A percentile compares a stretch with the other conserved stretches of the same genome.
phyloP scores from a whole-genome alignment of 139 green algal genomes.

The Chlamydomonas eustigma region DNA sequence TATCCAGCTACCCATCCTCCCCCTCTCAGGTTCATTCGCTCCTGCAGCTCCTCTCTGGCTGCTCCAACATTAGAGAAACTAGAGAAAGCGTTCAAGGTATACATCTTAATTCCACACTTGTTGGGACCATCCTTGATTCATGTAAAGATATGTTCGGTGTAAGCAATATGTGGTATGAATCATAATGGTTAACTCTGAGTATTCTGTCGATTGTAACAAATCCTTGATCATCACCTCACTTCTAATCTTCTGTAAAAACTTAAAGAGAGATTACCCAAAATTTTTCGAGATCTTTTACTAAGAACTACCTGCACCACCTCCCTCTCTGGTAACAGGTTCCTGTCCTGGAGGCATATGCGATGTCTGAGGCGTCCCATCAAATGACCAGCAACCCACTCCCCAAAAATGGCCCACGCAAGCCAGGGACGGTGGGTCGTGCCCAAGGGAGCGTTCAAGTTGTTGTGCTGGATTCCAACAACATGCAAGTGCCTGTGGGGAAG shows the following conservation, averaged over 20 bases:
- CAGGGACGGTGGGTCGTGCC: slow-evolving; percentile 48
- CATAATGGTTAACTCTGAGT: too few relatives aligned
- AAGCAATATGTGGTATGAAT: too few relatives aligned
- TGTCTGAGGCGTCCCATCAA: slow-evolving; percentile 86
- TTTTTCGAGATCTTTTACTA: too few relatives aligned
- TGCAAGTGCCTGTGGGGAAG: slow-evolving; percentile 23
- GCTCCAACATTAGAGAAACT: slow-evolving; percentile 66
- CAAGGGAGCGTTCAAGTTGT: slow-evolving; percentile 33
- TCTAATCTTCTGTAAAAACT: too few relatives aligned
- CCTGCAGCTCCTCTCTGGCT: slow-evolving; percentile 66
- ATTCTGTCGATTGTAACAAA: too few relatives aligned
- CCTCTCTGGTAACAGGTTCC: slow-evolving; percentile 37
- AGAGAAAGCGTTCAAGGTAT: slow-evolving; percentile 59
- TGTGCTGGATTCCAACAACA: slow-evolving; percentile 44
- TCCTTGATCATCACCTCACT: too few relatives aligned
- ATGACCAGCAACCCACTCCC: slow-evolving; percentile 81
- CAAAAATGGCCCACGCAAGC: slow-evolving; percentile 52
- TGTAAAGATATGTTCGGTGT: too few relatives aligned
- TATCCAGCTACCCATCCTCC: slow-evolving; percentile 43
- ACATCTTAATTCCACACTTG: too few relatives aligned
- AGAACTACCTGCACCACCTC: background rate
- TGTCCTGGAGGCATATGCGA: slow-evolving; percentile 86
- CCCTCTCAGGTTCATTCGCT: slow-evolving; percentile 81
- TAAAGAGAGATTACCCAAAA: too few relatives aligned
- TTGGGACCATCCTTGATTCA: too few relatives aligned